phyloP scores from a whole-genome alignment of 2,329 filamentous ascomycete genomes.

The Salinomyces thailandicus region DNA sequence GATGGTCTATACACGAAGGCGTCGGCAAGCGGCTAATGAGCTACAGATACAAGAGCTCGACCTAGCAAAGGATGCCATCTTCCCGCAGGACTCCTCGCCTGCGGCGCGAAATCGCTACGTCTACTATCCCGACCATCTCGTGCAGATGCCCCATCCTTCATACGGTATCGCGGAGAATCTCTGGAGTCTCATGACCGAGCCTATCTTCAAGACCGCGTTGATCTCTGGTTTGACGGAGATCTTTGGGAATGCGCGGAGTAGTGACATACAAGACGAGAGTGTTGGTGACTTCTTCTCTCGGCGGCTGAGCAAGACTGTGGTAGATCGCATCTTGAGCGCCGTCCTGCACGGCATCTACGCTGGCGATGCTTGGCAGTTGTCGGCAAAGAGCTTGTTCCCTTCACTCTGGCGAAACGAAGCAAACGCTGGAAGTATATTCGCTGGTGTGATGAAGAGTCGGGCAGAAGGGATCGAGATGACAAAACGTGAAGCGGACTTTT shows the following conservation, averaged over 20 bases:
- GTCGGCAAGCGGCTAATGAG: conserved; percentile 11
- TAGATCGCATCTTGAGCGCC: conserved; percentile 66
- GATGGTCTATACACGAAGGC: neutral
- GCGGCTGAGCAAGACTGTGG: conserved; percentile 44
- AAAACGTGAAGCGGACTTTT: conserved; percentile 23
- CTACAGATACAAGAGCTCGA: conserved; percentile 48
- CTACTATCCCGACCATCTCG: conserved; percentile 78
- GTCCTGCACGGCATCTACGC: conserved; percentile 82
- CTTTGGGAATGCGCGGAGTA: conserved; percentile 18
- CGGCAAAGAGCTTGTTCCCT: conserved; percentile 54
- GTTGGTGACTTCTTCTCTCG: conserved; percentile 56
- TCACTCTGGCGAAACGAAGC: conserved; percentile 40
- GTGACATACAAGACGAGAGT: conserved; percentile 52
- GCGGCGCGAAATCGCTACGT: conserved; percentile 60
- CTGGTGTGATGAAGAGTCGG: conserved; percentile 20
- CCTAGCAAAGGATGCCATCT: conserved; percentile 46
- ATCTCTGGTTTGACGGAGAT: conserved; percentile 28
- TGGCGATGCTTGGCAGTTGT: conserved; percentile 73
- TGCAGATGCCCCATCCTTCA: conserved; percentile 45
- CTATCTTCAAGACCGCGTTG: conserved; percentile 44
- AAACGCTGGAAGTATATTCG: conserved; percentile 30
- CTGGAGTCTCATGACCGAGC: conserved; percentile 34
- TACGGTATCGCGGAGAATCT: conserved; percentile 24
- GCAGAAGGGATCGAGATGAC: conserved; percentile 27
- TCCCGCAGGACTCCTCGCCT: conserved; percentile 40